phyloP scores from a whole-genome alignment of 805 yeast genomes.

The Kluyveromyces starmeri region DNA sequence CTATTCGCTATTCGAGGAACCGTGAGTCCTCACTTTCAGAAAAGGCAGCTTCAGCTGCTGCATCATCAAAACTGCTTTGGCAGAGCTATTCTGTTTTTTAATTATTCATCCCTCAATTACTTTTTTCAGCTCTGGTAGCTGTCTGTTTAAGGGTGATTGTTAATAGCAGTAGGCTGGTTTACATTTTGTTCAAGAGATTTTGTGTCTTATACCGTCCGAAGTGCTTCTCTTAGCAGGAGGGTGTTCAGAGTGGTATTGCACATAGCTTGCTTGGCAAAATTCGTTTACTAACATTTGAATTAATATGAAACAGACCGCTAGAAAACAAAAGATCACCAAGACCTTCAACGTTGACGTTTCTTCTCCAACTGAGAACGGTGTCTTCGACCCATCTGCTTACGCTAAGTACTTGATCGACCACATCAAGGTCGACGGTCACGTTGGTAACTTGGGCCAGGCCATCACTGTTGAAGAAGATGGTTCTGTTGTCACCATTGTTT shows the following conservation, averaged over 20 bases:
- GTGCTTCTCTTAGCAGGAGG: too few species aligned
- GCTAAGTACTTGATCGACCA: slow-evolving; percentile 97
- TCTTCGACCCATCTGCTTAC: slow-evolving; percentile 95
- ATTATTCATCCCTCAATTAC: slow-evolving; percentile 17
- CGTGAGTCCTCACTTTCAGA: too few species aligned
- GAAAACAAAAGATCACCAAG: slow-evolving; percentile 74
- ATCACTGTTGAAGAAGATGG: slow-evolving; percentile 84
- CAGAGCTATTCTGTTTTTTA: slow-evolving; percentile 24
- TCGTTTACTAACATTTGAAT: slow-evolving; percentile 6
- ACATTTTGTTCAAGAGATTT: slow-evolving; percentile 1
- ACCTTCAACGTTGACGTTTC: slow-evolving; percentile 93
- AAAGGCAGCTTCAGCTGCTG: not conserved
- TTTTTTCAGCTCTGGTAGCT: too few species aligned
- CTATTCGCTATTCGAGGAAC: slow-evolving; percentile 4
- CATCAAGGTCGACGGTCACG: slow-evolving; percentile 96
- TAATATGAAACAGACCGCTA: slow-evolving; percentile 51
- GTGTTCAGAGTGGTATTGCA: too few species aligned
- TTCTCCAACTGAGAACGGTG: slow-evolving; percentile 95
- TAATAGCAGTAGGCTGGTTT: slow-evolving; percentile 32
- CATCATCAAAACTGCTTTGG: slow-evolving; percentile 6
- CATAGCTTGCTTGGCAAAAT: not conserved
- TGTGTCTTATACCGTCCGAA: too few species aligned
- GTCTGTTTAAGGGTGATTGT: too few species aligned
- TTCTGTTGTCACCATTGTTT: slow-evolving; percentile 79
- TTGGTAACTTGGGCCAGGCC: slow-evolving; percentile 95